Conservation (phyloP, 2,329 filamentous ascomycete genomes). For the Boeremia lycopersici region DNA sequence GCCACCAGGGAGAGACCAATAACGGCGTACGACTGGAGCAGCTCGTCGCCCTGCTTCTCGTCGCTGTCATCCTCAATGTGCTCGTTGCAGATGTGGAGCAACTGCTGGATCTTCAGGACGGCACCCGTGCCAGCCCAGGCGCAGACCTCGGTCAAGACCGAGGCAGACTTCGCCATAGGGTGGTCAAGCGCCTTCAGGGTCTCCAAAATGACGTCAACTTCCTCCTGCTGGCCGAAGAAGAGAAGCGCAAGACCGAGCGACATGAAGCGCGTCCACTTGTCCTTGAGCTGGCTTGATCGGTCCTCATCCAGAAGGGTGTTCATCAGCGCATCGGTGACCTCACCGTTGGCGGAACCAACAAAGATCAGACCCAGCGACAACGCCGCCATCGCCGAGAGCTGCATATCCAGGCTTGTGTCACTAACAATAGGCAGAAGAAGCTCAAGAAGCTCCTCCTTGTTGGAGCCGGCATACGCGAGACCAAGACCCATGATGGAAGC, state of each 20-base stretch:
- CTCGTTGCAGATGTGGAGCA: conserved; percentile 97
- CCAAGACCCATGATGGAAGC: conserved; percentile 96
- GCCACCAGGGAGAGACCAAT: conserved; percentile 91
- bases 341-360: conserved; percentile 88
- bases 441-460: conserved; percentile 87
- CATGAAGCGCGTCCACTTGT: conserved; percentile 98
- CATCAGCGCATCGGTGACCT: conserved; percentile 90
- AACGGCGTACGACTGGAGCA: conserved; percentile 95
- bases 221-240: conserved; percentile 96
- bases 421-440: conserved; percentile 84
- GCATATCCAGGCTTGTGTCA: conserved; percentile 87
- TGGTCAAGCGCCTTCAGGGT: conserved; percentile 97
- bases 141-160: conserved; percentile 92
- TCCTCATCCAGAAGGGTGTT: conserved; percentile 94
- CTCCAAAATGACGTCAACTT: conserved; percentile 97
- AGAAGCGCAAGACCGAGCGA: conserved; percentile 89
- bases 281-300: conserved; percentile 84
- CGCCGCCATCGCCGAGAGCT: conserved; percentile 94
- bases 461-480: conserved; percentile 90
- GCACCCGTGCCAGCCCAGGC: conserved; percentile 98
- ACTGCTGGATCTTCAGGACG: conserved; percentile 94
- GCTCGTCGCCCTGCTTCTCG: conserved; percentile 87
- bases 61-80: conserved; percentile 93
- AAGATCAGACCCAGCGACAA: conserved; percentile 88
- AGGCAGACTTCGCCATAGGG: conserved; percentile 95